Conservation (phyloP, 176 grass and related monocot genomes). For the Oryza glumipatula region DNA sequence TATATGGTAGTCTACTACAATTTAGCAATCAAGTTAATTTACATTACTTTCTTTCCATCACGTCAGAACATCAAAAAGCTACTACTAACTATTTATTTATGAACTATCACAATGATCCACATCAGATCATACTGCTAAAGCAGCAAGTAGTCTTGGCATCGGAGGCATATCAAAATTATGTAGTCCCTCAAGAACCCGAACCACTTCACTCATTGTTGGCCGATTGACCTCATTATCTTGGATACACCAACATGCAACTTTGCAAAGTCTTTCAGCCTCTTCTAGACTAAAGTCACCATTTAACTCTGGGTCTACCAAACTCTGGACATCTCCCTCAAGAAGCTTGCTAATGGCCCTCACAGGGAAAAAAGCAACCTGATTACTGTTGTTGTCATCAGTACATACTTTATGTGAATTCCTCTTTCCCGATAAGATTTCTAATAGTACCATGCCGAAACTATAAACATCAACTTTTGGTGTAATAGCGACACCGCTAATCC, state of each 20-base stretch:
- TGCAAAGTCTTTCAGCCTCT: neutral
- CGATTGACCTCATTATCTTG: neutral
- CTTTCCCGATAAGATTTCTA: constrained; percentile 46
- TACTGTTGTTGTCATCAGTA: neutral
- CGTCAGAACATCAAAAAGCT: neutral
- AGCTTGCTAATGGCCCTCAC: neutral
- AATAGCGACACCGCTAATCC: constrained; percentile 40
- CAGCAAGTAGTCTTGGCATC: neutral
- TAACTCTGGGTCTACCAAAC: neutral
- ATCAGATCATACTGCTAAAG: neutral
- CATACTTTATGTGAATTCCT: constrained; percentile 28
- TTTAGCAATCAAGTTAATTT: neutral
- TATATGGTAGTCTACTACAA: neutral
- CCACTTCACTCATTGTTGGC: neutral
- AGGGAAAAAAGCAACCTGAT: neutral
- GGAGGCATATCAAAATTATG: neutral
- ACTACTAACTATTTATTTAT: neutral
- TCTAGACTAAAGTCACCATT: neutral
- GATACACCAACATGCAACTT: neutral
- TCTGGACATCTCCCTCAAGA: neutral
- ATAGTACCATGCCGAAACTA: constrained; percentile 54
- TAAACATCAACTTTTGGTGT: constrained; percentile 53
- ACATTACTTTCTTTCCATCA: neutral
- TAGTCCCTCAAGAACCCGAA: neutral
- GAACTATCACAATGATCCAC: neutral